Base-by-base conservation (phyloP, 495 filamentous ascomycete genomes). In the Hamigera avellanea region DNA sequence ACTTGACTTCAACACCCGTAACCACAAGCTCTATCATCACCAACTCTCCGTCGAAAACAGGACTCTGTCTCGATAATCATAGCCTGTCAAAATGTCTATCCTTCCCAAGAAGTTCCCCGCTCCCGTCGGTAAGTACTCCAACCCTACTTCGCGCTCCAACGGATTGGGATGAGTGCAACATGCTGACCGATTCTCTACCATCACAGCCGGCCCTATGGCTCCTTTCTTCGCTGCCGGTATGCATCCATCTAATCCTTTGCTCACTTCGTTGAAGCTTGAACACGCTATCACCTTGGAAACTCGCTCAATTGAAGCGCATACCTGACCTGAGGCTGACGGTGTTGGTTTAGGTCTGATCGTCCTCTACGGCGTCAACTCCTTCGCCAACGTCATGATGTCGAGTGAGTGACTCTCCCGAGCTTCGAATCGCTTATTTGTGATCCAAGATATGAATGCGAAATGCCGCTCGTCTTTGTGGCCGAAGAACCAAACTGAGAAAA, bases 191-290 rank as follows among this genome's bases (percentile, higher is more conserved):
- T 32, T 13, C 13, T 16, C 2, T 35, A 40, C 41, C 47, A 33
- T 40, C 51, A 66, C 60, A 96, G 89, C 83, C 67, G 65, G 71
- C 68, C 87, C 88, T 45, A 74, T 93, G 76, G 77, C 73, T 53
- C 89, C 89, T 37, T 96, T 95, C 77, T 93, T 81, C 72, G 67
- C 73, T 67, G 88, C 89, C 57, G 87, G 89, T 96, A 89, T 56
- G 86, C 48, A 10, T 41, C 42, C 25, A 25, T 39, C 14, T 37
- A 13, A 14, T 32, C 38, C 15, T 17, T 23, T 15, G 16, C 17
- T 37, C 33, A 6, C 19, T 33, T n/a, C n/a, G 14, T 21, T 17
- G 28, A 30, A 2, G 4, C 13, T 8, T 13, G 13, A 8, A 23
- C 5, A 8, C 21, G 21, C 35, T 32, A 26, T 17, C 10, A 10